Evolutionary conservation across 2,329 filamentous ascomycete genomes (phyloP).

Genomic region (Rhynchosporium agropyri): DNA sequence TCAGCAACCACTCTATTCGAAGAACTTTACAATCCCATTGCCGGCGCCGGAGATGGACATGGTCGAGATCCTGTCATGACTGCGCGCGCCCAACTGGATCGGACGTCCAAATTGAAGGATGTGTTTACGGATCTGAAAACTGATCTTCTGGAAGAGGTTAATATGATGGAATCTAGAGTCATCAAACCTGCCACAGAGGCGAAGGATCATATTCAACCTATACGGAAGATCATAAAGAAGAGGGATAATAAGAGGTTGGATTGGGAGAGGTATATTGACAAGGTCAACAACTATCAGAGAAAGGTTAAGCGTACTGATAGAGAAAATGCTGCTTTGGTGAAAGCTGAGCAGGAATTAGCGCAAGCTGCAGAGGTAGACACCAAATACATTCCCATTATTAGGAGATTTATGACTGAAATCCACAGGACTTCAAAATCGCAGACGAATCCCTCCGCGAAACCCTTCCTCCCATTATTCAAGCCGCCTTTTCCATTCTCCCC

Average conservation of each 20-base stretch:
- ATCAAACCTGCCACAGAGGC: conserved; percentile 71
- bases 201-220: conserved; percentile 67
- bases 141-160: conserved; percentile 72
- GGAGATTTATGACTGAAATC: conserved; percentile 22
- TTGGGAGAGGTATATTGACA: conserved; percentile 75
- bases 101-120: conserved; percentile 65
- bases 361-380: conserved; percentile 62
- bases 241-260: conserved; percentile 81
- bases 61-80: conserved; percentile 61
- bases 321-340: conserved; percentile 71
- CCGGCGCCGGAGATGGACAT: conserved; percentile 62
- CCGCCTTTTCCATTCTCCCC: conserved; percentile 74
- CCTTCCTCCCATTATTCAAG: conserved; percentile 71
- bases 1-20: conserved; percentile 69
- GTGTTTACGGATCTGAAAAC: conserved; percentile 70
- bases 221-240: conserved; percentile 84
- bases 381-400: conserved; percentile 19
- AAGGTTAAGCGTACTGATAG: conserved; percentile 72
- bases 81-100: conserved; percentile 62
- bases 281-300: conserved; percentile 68
- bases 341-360: conserved; percentile 71
- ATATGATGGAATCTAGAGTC: conserved; percentile 69
- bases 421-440: conserved; percentile 70
- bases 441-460: conserved; percentile 73
- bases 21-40: conserved; percentile 74